Evolutionary conservation across 345 rosid species (phyloP), one percentile per base, ranked within the genome.

Genomic region (Hypericum perforatum): DNA sequence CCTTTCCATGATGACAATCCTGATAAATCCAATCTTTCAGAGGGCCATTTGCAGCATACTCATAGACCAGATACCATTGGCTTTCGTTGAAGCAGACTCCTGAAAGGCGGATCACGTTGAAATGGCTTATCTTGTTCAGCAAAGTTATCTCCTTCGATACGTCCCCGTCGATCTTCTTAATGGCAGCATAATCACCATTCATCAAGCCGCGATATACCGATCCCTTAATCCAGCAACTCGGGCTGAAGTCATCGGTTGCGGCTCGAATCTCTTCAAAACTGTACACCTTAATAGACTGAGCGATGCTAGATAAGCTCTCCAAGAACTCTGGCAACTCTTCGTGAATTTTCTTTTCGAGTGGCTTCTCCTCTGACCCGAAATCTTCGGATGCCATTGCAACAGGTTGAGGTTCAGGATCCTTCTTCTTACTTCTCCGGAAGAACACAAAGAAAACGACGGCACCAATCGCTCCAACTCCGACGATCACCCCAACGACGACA

Each of bases 21-120:
- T 14, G 8, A 59, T 71, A 70, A 39, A 89, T 78, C 95, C 94
- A 89, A 39, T 22, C 32, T 22, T 22, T 22, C 32, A 22, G 4
- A 22, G 32, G 32, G 32, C 32, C 32, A 22, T 22, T 22, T 22
- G 32, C 32, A 22, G 32, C 32, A 22, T 22, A 22, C 32, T 22
- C 32, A 22, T 22, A 22, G 4, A 22, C 32, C 32, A 22, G 32
- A 22, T 22, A 22, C 1, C 32, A 22, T 1, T 4, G 32, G 32
- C 32, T 4, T 22, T 22, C 32, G 32, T 22, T 4, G 32, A 22
- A 22, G 32, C 32, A 22, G 32, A 22, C 32, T 22, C 32, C 32
- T 4, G 32, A 22, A 1, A 22, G 32, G 32, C 32, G 32, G 32
- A 22, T 22, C 12, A 42, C 12, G 45, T n/a, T 8, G 12, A 8